A percentile compares a stretch with the other conserved stretches of the same genome.
Conservation (phyloP, 441 rosid species). For the Isatis lusitanica region DNA sequence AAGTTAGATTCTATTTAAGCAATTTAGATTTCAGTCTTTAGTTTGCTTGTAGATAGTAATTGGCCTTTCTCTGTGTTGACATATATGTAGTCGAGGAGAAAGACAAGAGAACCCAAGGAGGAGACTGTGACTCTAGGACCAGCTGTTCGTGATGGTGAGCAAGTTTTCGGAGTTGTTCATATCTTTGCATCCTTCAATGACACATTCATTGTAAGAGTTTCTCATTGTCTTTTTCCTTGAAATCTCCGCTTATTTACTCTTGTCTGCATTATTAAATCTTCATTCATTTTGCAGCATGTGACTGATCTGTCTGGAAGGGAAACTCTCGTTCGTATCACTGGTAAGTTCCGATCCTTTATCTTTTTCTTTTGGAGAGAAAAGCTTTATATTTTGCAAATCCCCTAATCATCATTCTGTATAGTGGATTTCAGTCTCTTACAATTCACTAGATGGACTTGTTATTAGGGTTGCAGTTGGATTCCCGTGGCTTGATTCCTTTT, state of each 20-base stretch:
- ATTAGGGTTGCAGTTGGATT: not conserved
- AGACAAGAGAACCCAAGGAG: conserved; percentile 72
- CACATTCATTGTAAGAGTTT: conserved; percentile 46
- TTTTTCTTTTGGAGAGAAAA: too few species aligned
- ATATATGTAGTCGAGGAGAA: conserved; percentile 48
- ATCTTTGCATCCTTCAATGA: conserved; percentile 82
- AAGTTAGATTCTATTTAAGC: too few species aligned
- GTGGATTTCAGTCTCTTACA: not conserved
- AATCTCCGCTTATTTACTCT: not conserved
- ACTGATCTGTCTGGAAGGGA: conserved; percentile 84
- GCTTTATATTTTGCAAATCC: not conserved
- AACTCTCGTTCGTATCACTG: conserved; percentile 84
- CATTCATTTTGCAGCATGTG: conserved; percentile 56
- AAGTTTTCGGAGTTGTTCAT: conserved; percentile 76
- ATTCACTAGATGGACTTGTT: not conserved
- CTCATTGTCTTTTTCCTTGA: not conserved
- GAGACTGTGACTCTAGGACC: conserved; percentile 75
- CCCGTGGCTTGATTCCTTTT: not conserved
- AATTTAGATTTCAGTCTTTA: too few species aligned
- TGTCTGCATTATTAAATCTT: not conserved
- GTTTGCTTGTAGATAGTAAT: too few species aligned
- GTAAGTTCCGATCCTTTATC: too few species aligned
- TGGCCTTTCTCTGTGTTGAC: not conserved
- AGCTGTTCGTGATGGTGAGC: conserved; percentile 68
- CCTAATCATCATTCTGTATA: not conserved